Base-by-base conservation (phyloP, 2,329 filamentous ascomycete genomes). In the Tolypocladium amazonense region DNA sequence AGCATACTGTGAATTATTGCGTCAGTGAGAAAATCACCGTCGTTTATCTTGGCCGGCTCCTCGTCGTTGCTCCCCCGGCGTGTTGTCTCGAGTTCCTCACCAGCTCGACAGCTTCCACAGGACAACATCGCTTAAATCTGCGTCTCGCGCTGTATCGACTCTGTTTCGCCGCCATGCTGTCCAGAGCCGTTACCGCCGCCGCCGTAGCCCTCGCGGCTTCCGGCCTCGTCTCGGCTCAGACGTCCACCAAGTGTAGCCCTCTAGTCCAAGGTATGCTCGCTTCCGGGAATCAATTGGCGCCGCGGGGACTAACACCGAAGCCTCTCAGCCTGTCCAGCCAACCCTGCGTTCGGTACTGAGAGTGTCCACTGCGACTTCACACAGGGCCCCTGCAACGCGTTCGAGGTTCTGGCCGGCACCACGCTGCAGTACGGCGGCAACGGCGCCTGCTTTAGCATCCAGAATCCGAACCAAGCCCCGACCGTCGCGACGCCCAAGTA, bases 401-500 rank as follows among this genome's bases (percentile, higher is more conserved):
- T 85, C 73, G 72, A 72, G 41, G 63, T 68, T 56, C 74, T 77
- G 54, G 71, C 70, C 7, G 81, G 80, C 61, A 84, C 82, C 62
- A 72, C 64, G 37, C 65, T 85, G 57, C 69, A 66, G 37, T 83
- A 83, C 70, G 74, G 76, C 66, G 64, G 65, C 59, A 72, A 78
- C 47, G 82, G 82, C 63, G 82, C 81, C 62, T 71, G 76, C 63
- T 85, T 85, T 75, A 81, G 83, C 67, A 97, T 97, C 75, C 82
- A 81, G 41, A 78, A 83, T 55, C 81, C 84, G 63, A 78, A 71
- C 20, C 81, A 91, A 57, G 85, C 82, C 56, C 87, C 90, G 41
- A 90, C 88, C 39, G 90, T 96, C 73, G 81, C 80, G 68, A 84
- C 83, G 60, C 81, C 86, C 69, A 92, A 92, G 82, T 97, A 96